Evolutionary conservation across 805 yeast genomes (phyloP).

Genomic region (Vanderwaltozyma tropicalis): DNA sequence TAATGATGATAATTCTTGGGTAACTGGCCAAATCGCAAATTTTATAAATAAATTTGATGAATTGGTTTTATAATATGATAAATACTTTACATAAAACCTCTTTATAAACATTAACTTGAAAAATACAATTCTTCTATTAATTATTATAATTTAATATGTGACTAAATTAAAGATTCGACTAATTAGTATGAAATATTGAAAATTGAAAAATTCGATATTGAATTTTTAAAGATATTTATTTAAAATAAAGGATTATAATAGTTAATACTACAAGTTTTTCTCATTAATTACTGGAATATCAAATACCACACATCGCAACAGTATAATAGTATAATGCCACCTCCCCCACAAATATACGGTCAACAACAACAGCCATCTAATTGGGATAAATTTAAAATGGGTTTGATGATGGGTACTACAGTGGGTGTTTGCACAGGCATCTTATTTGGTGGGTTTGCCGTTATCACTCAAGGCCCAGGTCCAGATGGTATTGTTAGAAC

Average conservation of each 20-base stretch:
- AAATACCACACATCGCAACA: too few species aligned
- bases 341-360: slow-evolving; percentile 57
- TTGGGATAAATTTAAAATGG: slow-evolving; percentile 97
- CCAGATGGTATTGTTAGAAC: slow-evolving; percentile 97
- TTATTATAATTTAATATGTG: too few species aligned
- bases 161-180: too few species aligned
- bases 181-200: too few species aligned
- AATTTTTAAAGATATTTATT: too few species aligned
- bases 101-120: background rate
- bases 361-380: slow-evolving; percentile 60
- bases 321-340: too few species aligned
- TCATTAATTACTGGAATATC: too few species aligned
- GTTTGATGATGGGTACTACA: slow-evolving; percentile 83
- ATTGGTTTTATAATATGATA: slow-evolving; percentile 15
- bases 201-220: too few species aligned
- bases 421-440: slow-evolving; percentile 90
- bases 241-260: too few species aligned
- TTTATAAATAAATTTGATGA: slow-evolving; percentile 33
- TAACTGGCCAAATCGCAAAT: slow-evolving; percentile 32
- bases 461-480: slow-evolving; percentile 91
- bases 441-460: slow-evolving; percentile 86
- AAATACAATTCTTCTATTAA: too few species aligned
- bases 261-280: too few species aligned
- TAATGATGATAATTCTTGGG: slow-evolving; percentile 39
- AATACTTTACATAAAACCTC: slow-evolving; percentile 1